Conservation (phyloP, 2,329 filamentous ascomycete species). For the Teratosphaeria zuluensis region DNA sequence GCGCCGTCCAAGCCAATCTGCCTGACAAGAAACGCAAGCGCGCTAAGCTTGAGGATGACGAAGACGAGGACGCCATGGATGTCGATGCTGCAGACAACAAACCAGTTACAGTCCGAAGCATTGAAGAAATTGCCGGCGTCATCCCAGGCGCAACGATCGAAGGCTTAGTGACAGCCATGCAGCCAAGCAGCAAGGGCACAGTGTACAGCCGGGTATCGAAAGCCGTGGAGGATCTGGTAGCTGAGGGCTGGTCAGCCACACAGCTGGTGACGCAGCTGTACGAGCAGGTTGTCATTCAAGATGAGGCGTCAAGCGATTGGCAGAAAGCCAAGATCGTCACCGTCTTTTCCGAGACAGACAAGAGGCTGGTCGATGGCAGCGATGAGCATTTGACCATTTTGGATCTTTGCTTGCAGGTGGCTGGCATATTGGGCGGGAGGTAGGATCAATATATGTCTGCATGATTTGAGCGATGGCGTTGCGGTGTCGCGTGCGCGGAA, state of each 20-base stretch:
- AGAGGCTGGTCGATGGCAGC: slow-evolving; percentile 84
- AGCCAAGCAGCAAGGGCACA: slow-evolving; percentile 45
- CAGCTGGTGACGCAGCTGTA: slow-evolving; percentile 84
- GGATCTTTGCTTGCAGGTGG: slow-evolving; percentile 70
- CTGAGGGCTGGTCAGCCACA: slow-evolving; percentile 91
- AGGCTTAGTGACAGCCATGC: slow-evolving; percentile 62
- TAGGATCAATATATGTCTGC: background rate
- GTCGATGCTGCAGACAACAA: slow-evolving; percentile 26
- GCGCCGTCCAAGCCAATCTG: slow-evolving; percentile 41
- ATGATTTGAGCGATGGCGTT: background rate
- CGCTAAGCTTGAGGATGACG: slow-evolving; percentile 54
- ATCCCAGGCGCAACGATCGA: slow-evolving; percentile 70
- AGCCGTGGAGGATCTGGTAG: slow-evolving; percentile 81
- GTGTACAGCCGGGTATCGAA: slow-evolving; percentile 63
- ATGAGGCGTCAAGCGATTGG: slow-evolving; percentile 71
- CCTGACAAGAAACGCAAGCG: slow-evolving; percentile 32
- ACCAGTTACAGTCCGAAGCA: slow-evolving; percentile 63
- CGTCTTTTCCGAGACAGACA: slow-evolving; percentile 85
- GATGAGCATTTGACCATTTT: slow-evolving; percentile 91
- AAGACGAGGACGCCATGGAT: slow-evolving; percentile 43
- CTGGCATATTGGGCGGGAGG: slow-evolving; percentile 11
- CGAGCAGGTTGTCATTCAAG: slow-evolving; percentile 62
- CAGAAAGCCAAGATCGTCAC: slow-evolving; percentile 82
- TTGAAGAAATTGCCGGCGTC: slow-evolving; percentile 94
- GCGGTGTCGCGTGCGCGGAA: background rate